Evolutionary conservation across 495 filamentous ascomycete genomes (phyloP), one percentile per base, ranked within the genome.

Genomic region (Xylaria bambusicola): DNA sequence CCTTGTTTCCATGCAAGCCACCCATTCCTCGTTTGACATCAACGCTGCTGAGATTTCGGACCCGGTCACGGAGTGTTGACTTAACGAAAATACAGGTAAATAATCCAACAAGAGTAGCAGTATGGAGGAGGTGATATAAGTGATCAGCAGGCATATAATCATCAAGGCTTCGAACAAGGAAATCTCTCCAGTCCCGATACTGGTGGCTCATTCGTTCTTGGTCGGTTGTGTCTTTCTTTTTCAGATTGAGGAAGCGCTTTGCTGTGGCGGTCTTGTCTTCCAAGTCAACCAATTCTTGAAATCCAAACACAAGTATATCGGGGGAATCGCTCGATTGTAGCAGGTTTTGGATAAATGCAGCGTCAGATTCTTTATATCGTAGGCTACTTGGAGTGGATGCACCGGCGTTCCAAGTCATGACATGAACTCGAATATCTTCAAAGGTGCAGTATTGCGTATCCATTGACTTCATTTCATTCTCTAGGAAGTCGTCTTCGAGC

Each of bases 61-160:
- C 89, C 21, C 86, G 84, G 33, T 82, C 78, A 17, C 89, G 86
- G 47, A 92, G 82, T 23, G 87, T 85, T 8, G 89, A 80, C 67
- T 90, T 94, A 49, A 98, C 89, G 66, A 98, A 98, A 47, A 97
- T 85, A 71, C 93, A 97, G 48, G 90, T 97, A 67, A 98, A 98
- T 2, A 98, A 80, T 0, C 95, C 95, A 13, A 98, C 90, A 52
- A 98, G 79, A 61, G 89, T 96, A 2, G 92, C 86, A 5, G 89
- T 91, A 64, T 98, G 92, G 9, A 98, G 78, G 18, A 97, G 82
- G 49, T 87, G 84, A 69, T 98, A 98, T 3, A 90, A 83, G 54
- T 92, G 82, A 52, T 87, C 78, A 17, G 85, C 77, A 5, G 92
- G 88, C 86, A 96, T 90, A 65, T 86, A 82, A 55, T 93, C 88